These are phyloP conservation scores for Tardiomyces digboiensis DNA, from an alignment of 1,139 yeast genomes.

Conservation along the genomic window DNA sequence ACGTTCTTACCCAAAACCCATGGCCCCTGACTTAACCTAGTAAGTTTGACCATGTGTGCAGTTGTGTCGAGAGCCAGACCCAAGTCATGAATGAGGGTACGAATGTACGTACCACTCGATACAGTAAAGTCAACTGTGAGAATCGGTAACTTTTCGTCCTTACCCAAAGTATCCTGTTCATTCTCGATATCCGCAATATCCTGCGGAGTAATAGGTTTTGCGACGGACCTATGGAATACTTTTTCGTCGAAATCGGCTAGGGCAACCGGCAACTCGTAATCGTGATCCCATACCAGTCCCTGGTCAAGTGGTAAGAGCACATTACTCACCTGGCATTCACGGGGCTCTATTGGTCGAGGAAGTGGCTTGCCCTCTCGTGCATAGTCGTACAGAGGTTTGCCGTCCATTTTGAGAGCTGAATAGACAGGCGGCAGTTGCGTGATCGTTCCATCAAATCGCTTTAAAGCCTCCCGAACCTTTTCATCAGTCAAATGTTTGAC, in stretches of 20 bases:
- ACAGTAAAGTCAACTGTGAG: conserved; percentile 42
- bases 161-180: neutral
- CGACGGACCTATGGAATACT: conserved; percentile 12
- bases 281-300: conserved; percentile 46
- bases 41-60: conserved; percentile 83
- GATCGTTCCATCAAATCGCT: conserved; percentile 65
- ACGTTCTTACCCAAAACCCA: conserved; percentile 73
- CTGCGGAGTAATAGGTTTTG: conserved; percentile 23
- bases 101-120: conserved; percentile 91
- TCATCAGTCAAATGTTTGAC: conserved; percentile 51
- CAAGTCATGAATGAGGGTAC: conserved; percentile 82
- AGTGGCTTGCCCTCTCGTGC: conserved; percentile 84
- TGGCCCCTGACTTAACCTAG: conserved; percentile 66
- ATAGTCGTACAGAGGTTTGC: conserved; percentile 88
- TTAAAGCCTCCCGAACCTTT: conserved; percentile 39
- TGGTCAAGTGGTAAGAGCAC: conserved; percentile 45
- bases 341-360: conserved; percentile 69
- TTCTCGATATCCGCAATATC: conserved; percentile 2
- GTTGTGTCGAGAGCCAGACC: conserved; percentile 76
- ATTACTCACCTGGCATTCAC: conserved; percentile 52
- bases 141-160: conserved; percentile 1
- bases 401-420: conserved; percentile 91
- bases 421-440: conserved; percentile 92
- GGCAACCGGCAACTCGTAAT: conserved; percentile 32
- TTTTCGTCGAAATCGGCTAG: conserved; percentile 25